Base-by-base conservation (phyloP, 345 rosid genomes). In the Diplotaxis tenuifolia region DNA sequence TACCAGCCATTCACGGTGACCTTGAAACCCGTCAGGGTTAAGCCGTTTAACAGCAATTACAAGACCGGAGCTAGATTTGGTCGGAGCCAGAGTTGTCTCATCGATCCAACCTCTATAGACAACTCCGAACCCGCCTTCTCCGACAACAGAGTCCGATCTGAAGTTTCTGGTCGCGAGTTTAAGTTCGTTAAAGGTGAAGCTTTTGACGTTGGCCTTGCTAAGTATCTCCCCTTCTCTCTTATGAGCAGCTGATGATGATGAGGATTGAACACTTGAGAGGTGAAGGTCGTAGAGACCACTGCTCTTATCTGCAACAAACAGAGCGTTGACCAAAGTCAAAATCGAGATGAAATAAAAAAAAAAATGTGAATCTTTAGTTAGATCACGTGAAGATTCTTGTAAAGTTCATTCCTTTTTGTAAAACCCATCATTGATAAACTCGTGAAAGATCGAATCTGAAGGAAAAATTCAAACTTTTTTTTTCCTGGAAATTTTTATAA, bases 1-100 rank as follows among this genome's bases (percentile, higher is more conserved):
- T 45, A 93, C 98, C 98, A 95, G 71, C 99, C 99, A 95, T 84
- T 95, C 99, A 57, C 75, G 84, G 70, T 95, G 99, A 75, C 99
- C 99, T 82, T 95, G 99, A 8, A 76, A 78, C n/a, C 97, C 73
- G 12, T 89, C 97, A 66, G 88, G 89, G 77, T 95, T 95, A 47
- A 95, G 99, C 79, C 88, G 84, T 64, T 95, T 95, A 27, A 90
- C 97, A 7, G 99, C 99, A 22, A 95, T 89, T 29, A 87, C 88
- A 71, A 87, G 71, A 70, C 98, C 98, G 0, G 94, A 83, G 52
- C 87, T 94, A 12, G 99, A 87, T 82, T 78, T 92, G 42, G 94
- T 62, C 1, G 99, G 87, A 59, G 86, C 8, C 6, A 80, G 86
- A 38, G 99, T 76, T 12, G 86, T 75, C 81, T 84, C 91, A 74